Percentiles rank a stretch among this genome's conserved stretches.
phyloP scores from a whole-genome alignment of 495 filamentous ascomycete species.

The Beverwykella pulmonaria region DNA sequence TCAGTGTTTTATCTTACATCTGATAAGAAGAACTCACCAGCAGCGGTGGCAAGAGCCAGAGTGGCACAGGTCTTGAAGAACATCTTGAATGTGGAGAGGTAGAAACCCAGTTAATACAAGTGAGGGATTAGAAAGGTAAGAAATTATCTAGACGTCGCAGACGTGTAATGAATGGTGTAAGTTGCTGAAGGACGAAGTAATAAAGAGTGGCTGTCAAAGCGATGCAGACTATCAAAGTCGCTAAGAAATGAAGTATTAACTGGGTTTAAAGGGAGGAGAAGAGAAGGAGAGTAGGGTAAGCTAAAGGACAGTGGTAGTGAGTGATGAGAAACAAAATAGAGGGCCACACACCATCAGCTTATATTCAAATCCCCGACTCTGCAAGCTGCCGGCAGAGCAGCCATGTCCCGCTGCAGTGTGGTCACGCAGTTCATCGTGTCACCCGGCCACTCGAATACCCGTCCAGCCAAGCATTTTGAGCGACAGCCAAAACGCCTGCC shows the following conservation, averaged over 20 bases:
- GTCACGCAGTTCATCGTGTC: constrained; percentile 7
- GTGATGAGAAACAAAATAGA: constrained; percentile 14
- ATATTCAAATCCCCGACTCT: neutral
- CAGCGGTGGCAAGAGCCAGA: constrained; percentile 36
- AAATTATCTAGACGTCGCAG: constrained; percentile 34
- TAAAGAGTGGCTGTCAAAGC: constrained; percentile 24
- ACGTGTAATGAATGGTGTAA: constrained; percentile 27
- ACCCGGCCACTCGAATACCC: constrained; percentile 14
- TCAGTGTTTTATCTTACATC: neutral
- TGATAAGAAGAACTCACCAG: constrained; percentile 11
- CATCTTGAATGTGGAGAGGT: constrained; percentile 24
- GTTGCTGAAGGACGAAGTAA: neutral
- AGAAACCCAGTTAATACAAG: constrained; percentile 32
- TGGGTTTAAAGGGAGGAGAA: constrained; percentile 20
- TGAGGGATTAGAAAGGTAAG: constrained; percentile 31
- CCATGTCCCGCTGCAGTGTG: neutral
- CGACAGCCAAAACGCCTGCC: constrained; percentile 19
- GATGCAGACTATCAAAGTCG: constrained; percentile 39
- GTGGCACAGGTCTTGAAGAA: constrained; percentile 27
- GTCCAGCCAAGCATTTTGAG: constrained; percentile 11
- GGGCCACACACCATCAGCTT: constrained; percentile 1
- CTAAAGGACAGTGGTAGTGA: constrained; percentile 24
- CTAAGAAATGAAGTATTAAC: constrained; percentile 31
- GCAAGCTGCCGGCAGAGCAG: neutral
- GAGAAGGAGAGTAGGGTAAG: constrained; percentile 15